These are phyloP conservation scores for Peziza echinospora DNA, from an alignment of 495 filamentous ascomycete species.

Conservation along the genomic window DNA sequence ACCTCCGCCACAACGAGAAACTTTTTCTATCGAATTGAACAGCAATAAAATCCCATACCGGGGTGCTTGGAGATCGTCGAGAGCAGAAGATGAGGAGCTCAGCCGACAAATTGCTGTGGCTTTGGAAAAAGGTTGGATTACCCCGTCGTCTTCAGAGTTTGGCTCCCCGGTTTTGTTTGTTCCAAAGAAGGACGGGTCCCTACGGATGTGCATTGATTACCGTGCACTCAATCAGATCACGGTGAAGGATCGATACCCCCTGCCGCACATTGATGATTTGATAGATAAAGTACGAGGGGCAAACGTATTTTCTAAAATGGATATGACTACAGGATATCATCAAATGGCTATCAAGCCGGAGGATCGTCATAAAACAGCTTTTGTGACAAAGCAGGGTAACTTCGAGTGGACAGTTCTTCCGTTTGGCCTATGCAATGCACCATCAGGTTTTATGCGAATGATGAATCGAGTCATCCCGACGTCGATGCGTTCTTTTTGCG, in stretches of 20 bases:
- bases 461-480: no score
- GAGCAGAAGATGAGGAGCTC: background rate
- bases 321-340: constrained; percentile 1
- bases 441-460: constrained; percentile 15
- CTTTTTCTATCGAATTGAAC: no score
- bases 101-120: background rate
- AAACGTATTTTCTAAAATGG: constrained; percentile 7
- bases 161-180: background rate
- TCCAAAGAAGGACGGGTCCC: background rate
- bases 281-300: constrained; percentile 17
- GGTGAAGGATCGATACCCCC: constrained; percentile 24
- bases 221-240: constrained; percentile 24
- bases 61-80: background rate
- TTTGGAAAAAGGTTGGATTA: background rate
- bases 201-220: constrained; percentile 27
- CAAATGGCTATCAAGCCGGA: constrained; percentile 14
- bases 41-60: no score
- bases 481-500: no score
- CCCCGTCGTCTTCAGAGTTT: background rate
- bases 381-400: constrained; percentile 3
- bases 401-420: constrained; percentile 6
- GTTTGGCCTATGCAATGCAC: constrained; percentile 13
- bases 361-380: constrained; percentile 20
- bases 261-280: constrained; percentile 26
- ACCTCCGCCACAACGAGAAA: background rate